A percentile compares a stretch with the other conserved stretches of the same genome.
phyloP scores from a whole-genome alignment of 164 flowering plant species.

The Vitis labrusca region DNA sequence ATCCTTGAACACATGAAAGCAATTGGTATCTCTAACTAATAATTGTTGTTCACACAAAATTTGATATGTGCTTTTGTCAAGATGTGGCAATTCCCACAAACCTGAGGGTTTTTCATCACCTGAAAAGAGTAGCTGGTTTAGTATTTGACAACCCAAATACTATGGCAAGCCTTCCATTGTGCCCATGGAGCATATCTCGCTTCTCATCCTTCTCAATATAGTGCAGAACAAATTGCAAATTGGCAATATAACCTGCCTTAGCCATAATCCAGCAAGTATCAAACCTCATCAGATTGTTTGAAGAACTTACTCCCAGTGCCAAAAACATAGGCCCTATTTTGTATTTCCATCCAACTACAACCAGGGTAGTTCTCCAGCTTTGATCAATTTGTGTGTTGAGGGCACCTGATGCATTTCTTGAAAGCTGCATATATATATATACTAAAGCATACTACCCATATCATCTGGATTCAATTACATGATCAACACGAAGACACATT shows the following conservation, averaged over 20 bases:
- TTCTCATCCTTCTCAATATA: conserved; percentile 48
- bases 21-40: conserved; percentile 46
- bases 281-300: conserved; percentile 29
- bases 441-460: conserved; percentile 37
- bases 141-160: conserved; percentile 48
- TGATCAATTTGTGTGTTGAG: conserved; percentile 28
- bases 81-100: conserved; percentile 45
- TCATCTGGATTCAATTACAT: conserved; percentile 28
- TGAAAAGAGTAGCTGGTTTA: conserved; percentile 34
- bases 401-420: conserved; percentile 41
- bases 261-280: conserved; percentile 33
- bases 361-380: conserved; percentile 39
- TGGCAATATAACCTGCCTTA: conserved; percentile 49
- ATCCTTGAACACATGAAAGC: conserved; percentile 47
- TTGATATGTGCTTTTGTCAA: conserved; percentile 47
- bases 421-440: conserved; percentile 44
- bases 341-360: conserved; percentile 46
- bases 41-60: conserved; percentile 33
- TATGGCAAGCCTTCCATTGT: conserved; percentile 52
- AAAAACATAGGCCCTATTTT: conserved; percentile 33
- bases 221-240: conserved; percentile 33
- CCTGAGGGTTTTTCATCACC: conserved; percentile 50
- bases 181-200: conserved; percentile 37
- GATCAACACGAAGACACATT: conserved; percentile 23
- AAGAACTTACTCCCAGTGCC: conserved; percentile 24